Conservation (phyloP, 257 asterid species). For the Vinca minor region DNA sequence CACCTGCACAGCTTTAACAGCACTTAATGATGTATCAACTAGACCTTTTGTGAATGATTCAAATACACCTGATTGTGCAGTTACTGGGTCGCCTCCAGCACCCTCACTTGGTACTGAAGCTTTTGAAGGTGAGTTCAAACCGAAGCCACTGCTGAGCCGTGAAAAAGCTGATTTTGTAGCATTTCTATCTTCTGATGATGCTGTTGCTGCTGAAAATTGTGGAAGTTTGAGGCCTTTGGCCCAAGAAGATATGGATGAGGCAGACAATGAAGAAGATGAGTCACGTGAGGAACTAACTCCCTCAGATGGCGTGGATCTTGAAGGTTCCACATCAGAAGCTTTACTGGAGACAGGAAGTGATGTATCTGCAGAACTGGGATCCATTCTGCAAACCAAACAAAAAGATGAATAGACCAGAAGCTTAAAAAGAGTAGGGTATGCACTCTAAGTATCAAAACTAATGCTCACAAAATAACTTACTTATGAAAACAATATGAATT, state of each 20-base stretch:
- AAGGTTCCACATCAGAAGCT: slow-evolving; percentile 38
- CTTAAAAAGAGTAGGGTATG: too few species aligned
- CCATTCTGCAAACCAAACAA: slow-evolving; percentile 42
- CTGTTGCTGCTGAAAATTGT: slow-evolving; percentile 31
- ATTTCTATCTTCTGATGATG: slow-evolving; percentile 34
- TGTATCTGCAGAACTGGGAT: slow-evolving; percentile 43
- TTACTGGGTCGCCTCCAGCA: slow-evolving; percentile 34
- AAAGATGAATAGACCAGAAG: too few species aligned
- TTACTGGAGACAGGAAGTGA: slow-evolving; percentile 29
- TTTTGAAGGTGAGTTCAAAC: slow-evolving; percentile 45
- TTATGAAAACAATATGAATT: not conserved
- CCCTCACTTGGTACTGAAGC: slow-evolving; percentile 34
- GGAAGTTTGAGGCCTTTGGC: slow-evolving; percentile 54
- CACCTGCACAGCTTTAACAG: slow-evolving; percentile 90
- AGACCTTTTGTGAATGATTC: slow-evolving; percentile 80
- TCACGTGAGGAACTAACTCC: slow-evolving; percentile 33
- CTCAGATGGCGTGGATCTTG: slow-evolving; percentile 26
- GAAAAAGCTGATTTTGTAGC: slow-evolving; percentile 52
- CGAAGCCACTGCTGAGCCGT: slow-evolving; percentile 81
- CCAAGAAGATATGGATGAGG: slow-evolving; percentile 61
- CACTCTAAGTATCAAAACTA: not conserved
- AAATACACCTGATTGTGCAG: slow-evolving; percentile 59
- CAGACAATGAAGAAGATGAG: slow-evolving; percentile 40
- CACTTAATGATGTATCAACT: slow-evolving; percentile 78
- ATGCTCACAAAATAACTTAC: not conserved